Percentiles rank a stretch among this genome's conserved stretches.
Conservation (phyloP, 495 filamentous ascomycete genomes). For the Hypomontagnella submonticulosa region DNA sequence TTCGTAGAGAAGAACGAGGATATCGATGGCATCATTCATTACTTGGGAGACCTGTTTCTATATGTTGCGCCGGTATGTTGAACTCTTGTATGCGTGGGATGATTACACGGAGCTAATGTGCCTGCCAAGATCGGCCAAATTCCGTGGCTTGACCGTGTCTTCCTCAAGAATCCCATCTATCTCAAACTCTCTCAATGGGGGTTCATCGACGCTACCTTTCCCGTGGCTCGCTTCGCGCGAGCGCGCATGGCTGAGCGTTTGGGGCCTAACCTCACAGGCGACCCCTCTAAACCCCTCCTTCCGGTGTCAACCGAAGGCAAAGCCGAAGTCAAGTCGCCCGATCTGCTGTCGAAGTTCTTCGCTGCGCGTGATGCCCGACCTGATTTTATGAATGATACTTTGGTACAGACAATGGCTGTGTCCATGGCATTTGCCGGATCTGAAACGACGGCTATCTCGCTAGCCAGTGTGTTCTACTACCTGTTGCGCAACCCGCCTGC, state of each 20-base stretch:
- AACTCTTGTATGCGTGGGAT: not conserved
- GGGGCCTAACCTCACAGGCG: conserved; percentile 47
- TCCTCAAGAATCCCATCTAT: conserved; percentile 70
- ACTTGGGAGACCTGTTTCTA: conserved; percentile 63
- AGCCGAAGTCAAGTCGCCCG: conserved; percentile 64
- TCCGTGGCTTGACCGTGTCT: conserved; percentile 68
- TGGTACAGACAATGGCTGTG: conserved; percentile 72
- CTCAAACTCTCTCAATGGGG: conserved; percentile 61
- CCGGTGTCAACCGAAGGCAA: conserved; percentile 52
- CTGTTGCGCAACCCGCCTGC: conserved; percentile 64
- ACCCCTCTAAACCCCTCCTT: conserved; percentile 51
- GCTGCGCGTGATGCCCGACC: conserved; percentile 67
- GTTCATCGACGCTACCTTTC: conserved; percentile 66
- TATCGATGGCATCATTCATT: conserved; percentile 69
- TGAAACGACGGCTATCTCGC: conserved; percentile 72
- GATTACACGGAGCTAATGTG: conserved; percentile 43
- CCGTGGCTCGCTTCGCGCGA: conserved; percentile 70
- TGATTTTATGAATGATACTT: conserved; percentile 72
- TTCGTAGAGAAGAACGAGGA: conserved; percentile 72
- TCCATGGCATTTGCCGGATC: conserved; percentile 73
- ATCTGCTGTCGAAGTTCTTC: conserved; percentile 70
- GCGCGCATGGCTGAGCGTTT: conserved; percentile 65
- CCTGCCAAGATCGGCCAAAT: conserved; percentile 67
- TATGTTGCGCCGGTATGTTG: conserved; percentile 69
- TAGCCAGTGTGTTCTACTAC: conserved; percentile 73